These are phyloP conservation scores for Claviceps monticola DNA, from an alignment of 2,329 filamentous ascomycete species.

Conservation along the genomic window DNA sequence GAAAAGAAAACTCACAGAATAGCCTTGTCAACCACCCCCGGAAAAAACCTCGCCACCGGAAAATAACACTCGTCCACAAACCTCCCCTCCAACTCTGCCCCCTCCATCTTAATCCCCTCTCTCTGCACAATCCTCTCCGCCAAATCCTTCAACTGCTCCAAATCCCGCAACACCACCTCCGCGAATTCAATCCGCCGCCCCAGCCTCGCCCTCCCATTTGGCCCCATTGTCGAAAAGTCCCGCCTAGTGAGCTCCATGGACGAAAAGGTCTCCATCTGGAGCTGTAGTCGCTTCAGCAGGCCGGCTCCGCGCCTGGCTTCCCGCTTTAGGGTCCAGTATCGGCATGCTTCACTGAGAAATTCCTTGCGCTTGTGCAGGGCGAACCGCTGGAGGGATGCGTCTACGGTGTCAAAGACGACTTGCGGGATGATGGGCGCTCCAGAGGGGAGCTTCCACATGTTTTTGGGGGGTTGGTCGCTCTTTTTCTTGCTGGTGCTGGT, in stretches of 20 bases:
- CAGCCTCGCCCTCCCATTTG: slow-evolving; percentile 63
- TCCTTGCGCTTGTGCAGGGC: slow-evolving; percentile 73
- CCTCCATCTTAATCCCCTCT: slow-evolving; percentile 64
- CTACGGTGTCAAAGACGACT: slow-evolving; percentile 73
- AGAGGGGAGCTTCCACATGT: slow-evolving; percentile 78
- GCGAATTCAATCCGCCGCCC: slow-evolving; percentile 81
- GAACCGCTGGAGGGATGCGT: slow-evolving; percentile 71
- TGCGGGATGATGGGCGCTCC: slow-evolving; percentile 90
- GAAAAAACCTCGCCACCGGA: slow-evolving; percentile 64
- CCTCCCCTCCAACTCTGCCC: slow-evolving; percentile 59
- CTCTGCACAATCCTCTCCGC: slow-evolving; percentile 59
- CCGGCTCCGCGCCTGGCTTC: slow-evolving; percentile 86
- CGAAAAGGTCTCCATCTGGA: slow-evolving; percentile 92
- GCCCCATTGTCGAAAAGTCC: slow-evolving; percentile 92
- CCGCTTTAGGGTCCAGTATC: slow-evolving; percentile 95
- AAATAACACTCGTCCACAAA: slow-evolving; percentile 88
- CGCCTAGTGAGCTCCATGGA: slow-evolving; percentile 94
- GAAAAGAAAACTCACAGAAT: slow-evolving; percentile 48
- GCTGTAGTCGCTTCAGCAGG: slow-evolving; percentile 78
- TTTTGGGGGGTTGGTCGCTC: slow-evolving; percentile 32
- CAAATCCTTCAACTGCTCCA: slow-evolving; percentile 60
- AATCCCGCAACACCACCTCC: slow-evolving; percentile 57
- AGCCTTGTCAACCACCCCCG: slow-evolving; percentile 67
- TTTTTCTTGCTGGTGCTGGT: slow-evolving; percentile 47
- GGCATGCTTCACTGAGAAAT: slow-evolving; percentile 83